These are phyloP conservation scores for Musa beccarii DNA, from an alignment of 176 grass and related monocot genomes.

Conservation along the genomic window DNA sequence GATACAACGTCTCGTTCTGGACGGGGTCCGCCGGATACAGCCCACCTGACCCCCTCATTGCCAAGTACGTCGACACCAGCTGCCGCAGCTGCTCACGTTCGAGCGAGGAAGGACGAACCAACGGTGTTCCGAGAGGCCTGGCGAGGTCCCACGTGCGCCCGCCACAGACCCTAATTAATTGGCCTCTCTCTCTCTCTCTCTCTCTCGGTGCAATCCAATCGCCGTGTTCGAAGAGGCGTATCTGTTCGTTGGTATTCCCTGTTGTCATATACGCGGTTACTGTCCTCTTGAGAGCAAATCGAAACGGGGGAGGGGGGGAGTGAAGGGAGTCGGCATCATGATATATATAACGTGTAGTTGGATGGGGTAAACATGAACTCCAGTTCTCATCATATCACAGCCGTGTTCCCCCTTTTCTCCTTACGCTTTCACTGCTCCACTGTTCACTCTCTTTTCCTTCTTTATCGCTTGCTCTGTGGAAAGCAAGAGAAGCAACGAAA, in stretches of 20 bases:
- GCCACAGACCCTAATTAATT: too few relatives aligned
- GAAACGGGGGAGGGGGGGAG: not conserved
- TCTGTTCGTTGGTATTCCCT: too few relatives aligned
- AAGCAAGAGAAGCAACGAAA: constrained; percentile 2
- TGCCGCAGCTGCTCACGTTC: not conserved
- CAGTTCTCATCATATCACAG: constrained; percentile 33
- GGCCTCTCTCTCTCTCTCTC: too few relatives aligned
- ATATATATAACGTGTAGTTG: not conserved
- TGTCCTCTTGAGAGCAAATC: too few relatives aligned
- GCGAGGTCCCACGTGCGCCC: too few relatives aligned
- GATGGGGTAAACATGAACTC: not conserved
- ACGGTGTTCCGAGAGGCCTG: too few relatives aligned
- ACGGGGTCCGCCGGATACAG: not conserved
- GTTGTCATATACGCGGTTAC: too few relatives aligned
- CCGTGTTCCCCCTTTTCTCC: constrained; percentile 11
- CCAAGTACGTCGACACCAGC: not conserved
- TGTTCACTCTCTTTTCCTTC: constrained; percentile 16
- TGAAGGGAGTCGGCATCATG: not conserved
- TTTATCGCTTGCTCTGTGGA: not conserved
- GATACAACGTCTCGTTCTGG: not conserved
- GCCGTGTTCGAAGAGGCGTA: too few relatives aligned
- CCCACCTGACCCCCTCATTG: not conserved
- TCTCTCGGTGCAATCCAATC: too few relatives aligned
- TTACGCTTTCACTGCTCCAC: constrained; percentile 52
- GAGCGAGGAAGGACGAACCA: too few relatives aligned